Percentiles rank a stretch among this genome's conserved stretches.
phyloP scores from a whole-genome alignment of 768 basidiomycete species.

The Polyporus arcularius region DNA sequence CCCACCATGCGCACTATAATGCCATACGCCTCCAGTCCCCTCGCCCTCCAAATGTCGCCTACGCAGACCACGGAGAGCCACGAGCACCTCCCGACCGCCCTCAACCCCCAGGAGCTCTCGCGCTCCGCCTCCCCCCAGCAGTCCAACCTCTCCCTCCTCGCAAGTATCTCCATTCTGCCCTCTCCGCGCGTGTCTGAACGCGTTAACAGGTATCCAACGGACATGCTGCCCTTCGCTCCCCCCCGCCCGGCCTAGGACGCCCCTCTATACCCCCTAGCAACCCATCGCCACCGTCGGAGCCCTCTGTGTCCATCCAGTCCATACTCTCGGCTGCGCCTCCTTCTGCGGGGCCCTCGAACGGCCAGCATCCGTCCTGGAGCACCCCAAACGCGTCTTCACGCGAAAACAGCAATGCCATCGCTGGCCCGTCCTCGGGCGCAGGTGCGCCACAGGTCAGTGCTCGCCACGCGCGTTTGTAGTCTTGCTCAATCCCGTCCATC shows the following conservation, averaged over 20 bases:
- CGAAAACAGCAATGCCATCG: conserved; percentile 7
- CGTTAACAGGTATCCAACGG: conserved; percentile 37
- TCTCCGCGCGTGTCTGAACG: conserved; percentile 33
- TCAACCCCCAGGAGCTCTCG: conserved; percentile 53
- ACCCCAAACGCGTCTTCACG: conserved; percentile 11
- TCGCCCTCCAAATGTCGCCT: conserved; percentile 44
- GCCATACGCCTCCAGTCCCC: conserved; percentile 39
- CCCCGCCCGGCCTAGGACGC: conserved; percentile 21
- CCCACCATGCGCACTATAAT: conserved; percentile 26
- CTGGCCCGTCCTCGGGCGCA: conserved; percentile 10
- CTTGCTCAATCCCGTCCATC: conserved; percentile 17
- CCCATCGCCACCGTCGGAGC: conserved; percentile 10
- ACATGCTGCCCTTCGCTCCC: conserved; percentile 32
- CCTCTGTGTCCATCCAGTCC: conserved; percentile 11
- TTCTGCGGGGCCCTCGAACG: conserved; percentile 4
- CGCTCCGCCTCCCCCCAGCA: conserved; percentile 45
- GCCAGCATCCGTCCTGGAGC: conserved; percentile 7
- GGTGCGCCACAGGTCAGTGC: conserved; percentile 14
- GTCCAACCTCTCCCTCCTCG: conserved; percentile 41
- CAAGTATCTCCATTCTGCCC: conserved; percentile 32
- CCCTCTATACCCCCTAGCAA: conserved; percentile 1
- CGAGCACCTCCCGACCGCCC: conserved; percentile 33
- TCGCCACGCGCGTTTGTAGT: background rate
- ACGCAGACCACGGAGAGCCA: conserved; percentile 33
- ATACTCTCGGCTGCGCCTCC: conserved; percentile 15